These are phyloP conservation scores for Hemileia vastatrix DNA, from an alignment of 1,284 basidiomycete species.

Conservation along the genomic window DNA sequence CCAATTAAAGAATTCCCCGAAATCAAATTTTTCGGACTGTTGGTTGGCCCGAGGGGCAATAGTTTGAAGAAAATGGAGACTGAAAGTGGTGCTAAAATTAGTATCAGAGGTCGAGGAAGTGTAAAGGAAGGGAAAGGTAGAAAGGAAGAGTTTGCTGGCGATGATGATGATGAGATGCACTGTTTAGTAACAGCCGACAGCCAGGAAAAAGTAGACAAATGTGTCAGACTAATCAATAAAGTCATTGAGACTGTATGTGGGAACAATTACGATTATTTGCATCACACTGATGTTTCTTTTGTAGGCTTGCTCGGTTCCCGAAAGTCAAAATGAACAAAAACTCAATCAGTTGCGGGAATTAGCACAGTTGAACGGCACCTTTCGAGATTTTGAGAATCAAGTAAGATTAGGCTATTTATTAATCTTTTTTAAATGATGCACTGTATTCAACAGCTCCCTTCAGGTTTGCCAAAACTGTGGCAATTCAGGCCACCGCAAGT, in stretches of 20 bases:
- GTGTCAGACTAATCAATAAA: conserved; percentile 89
- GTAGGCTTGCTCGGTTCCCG: conserved; percentile 93
- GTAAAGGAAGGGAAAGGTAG: conserved; percentile 97
- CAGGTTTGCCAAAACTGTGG: conserved; percentile 24
- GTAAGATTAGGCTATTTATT: conserved; percentile 73
- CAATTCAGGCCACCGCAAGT: conserved; percentile 63
- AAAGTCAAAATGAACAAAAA: conserved; percentile 99
- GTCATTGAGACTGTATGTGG: conserved; percentile 89
- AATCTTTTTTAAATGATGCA: conserved; percentile 83
- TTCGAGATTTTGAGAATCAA: conserved; percentile 99
- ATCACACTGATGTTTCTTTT: background rate
- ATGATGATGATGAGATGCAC: conserved; percentile 96
- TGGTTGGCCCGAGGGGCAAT: conserved; percentile 96
- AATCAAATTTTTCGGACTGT: conserved; percentile 98
- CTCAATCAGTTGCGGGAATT: conserved; percentile 96
- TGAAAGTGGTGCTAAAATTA: conserved; percentile 95
- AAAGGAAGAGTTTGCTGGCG: conserved; percentile 64
- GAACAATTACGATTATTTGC: background rate
- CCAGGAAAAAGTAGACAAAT: conserved; percentile 78
- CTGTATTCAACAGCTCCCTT: conserved; percentile 37
- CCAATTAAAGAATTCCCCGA: conserved; percentile 99
- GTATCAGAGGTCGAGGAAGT: conserved; percentile 93
- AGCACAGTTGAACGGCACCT: conserved; percentile 92
- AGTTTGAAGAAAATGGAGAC: conserved; percentile 99
- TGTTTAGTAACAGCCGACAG: conserved; percentile 90